Evolutionary conservation across 345 rosid genomes (phyloP), one percentile per base, ranked within the genome.

Genomic region (Murraya paniculata): DNA sequence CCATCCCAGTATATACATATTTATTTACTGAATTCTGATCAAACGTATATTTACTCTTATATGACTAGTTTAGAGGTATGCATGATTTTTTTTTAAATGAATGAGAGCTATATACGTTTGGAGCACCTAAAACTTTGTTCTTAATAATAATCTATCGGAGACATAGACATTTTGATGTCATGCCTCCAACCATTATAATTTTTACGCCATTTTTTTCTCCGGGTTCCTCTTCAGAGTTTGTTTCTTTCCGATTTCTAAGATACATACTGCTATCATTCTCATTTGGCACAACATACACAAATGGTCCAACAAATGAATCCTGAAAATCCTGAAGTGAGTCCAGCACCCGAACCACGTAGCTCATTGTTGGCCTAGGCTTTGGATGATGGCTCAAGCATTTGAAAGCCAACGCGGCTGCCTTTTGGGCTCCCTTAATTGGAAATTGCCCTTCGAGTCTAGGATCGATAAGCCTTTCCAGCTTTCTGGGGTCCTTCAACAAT

Each of bases 371-470:
- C 81, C 97, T 87, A 56, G 71, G 70, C 78, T 87, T 90, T 1
- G 97, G 91, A 30, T 83, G 58, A 28, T 88, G 97, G 85, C 90
- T 91, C 70, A 91, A 66, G 85, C 97, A 91, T 75, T 80, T 88
- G 83, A 81, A 84, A 22, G 94, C 97, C 73, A 88, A 38, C 59
- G 84, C 78, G 39, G 89, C 88, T 21, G 86, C 94, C 84, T 64
- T 82, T 48, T 74, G 88, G 13, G 93, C 97, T 64, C 87, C 91
- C 27, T 71, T 92, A 68, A 3, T 14, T 7, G 94, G 86, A 78
- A 64, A 91, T 31, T 87, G 95, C 21, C 91, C 84, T 75, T 88
- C 90, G 0, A 94, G 92, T 77, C 91, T 84, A 0, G 89, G 85
- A 78, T 94, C 98, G 9, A 94, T 81, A 2, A 91, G 13, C 38